Evolutionary conservation across 2,329 filamentous ascomycete species (phyloP).

Genomic region (Claviceps quebecensis): DNA sequence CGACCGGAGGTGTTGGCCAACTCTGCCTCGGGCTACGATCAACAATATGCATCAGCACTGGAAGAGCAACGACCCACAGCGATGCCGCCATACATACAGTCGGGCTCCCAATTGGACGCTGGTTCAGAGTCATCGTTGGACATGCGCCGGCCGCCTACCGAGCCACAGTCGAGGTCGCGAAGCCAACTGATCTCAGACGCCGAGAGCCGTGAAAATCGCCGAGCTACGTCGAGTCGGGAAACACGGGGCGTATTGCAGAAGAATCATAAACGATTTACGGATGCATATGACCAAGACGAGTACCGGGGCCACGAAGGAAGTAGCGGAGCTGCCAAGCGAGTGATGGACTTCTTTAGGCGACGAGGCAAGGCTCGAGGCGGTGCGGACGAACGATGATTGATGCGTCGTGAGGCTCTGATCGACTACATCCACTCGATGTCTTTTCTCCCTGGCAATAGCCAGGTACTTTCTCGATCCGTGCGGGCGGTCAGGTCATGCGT

Average conservation of each 20-base stretch:
- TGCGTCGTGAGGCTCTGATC: background rate
- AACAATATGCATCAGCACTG: constrained; percentile 26
- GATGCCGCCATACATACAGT: constrained; percentile 32
- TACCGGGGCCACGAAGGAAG: constrained; percentile 61
- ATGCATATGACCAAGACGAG: constrained; percentile 70
- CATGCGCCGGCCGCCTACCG: constrained; percentile 26
- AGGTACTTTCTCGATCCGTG: too few relatives aligned
- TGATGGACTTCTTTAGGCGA: constrained; percentile 97
- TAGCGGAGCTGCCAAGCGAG: constrained; percentile 73
- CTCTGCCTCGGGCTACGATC: constrained; percentile 25
- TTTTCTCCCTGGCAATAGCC: too few relatives aligned
- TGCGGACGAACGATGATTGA: constrained; percentile 33
- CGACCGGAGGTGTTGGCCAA: constrained; percentile 19
- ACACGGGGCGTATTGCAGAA: constrained; percentile 58
- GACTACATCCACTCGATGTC: too few relatives aligned
- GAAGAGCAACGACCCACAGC: constrained; percentile 27
- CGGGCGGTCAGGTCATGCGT: too few relatives aligned
- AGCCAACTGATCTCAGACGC: constrained; percentile 28
- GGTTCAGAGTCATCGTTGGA: constrained; percentile 43
- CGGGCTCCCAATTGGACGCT: constrained; percentile 30
- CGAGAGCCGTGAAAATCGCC: constrained; percentile 28
- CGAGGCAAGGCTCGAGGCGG: constrained; percentile 61
- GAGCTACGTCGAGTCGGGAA: constrained; percentile 22
- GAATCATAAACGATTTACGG: constrained; percentile 73
- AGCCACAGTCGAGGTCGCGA: constrained; percentile 27